Base-by-base conservation (phyloP, 768 basidiomycete species). In the Macrocybe gigantea region DNA sequence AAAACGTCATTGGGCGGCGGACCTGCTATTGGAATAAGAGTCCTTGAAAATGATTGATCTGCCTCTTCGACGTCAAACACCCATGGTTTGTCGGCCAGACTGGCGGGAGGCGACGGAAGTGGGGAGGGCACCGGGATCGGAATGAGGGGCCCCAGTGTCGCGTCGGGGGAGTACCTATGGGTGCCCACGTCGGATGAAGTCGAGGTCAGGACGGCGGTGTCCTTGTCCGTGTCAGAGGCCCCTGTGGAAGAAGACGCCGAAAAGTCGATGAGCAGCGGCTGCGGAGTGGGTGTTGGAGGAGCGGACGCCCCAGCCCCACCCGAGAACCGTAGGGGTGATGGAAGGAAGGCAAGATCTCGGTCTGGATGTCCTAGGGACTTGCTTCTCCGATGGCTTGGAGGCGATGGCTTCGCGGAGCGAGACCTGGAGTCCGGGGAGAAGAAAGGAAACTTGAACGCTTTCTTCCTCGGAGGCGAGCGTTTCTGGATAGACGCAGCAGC, bases 171-270 rank as follows among this genome's bases (percentile, higher is more conserved):
- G 40, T 56, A 40, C 30, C 51, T 53, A 31, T 56, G 56, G 14
- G 55, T 54, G 3, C 59, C 59, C 7, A 60, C 41, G 39, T 60
- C 59, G 3, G 59, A 60, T 6, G 58, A 56, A 6, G 56, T 34
- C 7, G 56, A 53, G 14, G 39, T 37, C 11, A 35, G n/a, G 33
- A 15, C 41, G 34, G 33, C 30, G 2, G 48, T 30, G 22, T 11
- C 11, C n/a, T 30, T 40, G 3, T 34, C n/a, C 5, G 31, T 43
- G 11, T 14, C 32, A 44, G 48, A 47, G 1, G 55, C 45, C 10
- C 47, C 40, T 31, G 57, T 56, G 15, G 54, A 55, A 12, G 35
- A 43, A 13, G 58, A 54, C 6, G 50, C 39, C 7, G 56, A 56
- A 37, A 60, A 52, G 45, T 60, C 59, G 15, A 60, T 52, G 29